These are phyloP conservation scores for Neonothopanus nambi DNA, from an alignment of 1,284 basidiomycete species.

Conservation along the genomic window DNA sequence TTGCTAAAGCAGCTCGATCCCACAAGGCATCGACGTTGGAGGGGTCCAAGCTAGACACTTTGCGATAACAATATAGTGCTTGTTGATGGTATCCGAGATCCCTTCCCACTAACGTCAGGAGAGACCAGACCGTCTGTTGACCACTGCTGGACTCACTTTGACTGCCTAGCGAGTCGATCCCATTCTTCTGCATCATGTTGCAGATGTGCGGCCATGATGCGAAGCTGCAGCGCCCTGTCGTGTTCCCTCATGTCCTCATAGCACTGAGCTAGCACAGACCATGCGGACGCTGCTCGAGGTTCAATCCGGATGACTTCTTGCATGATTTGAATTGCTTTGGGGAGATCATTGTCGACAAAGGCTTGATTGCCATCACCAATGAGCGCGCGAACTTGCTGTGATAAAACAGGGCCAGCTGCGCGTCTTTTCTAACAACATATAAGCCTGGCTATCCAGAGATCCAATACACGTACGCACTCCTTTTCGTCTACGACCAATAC, in stretches of 20 bases:
- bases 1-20: slow-evolving; percentile 86
- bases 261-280: slow-evolving; percentile 85
- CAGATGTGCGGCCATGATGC: slow-evolving; percentile 91
- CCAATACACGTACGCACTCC: slow-evolving; percentile 40
- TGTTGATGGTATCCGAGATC: slow-evolving; percentile 77
- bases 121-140: background rate
- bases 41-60: slow-evolving; percentile 80
- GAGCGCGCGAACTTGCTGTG: slow-evolving; percentile 79
- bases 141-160: slow-evolving; percentile 48
- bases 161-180: slow-evolving; percentile 77
- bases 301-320: slow-evolving; percentile 94
- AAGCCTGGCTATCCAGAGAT: background rate
- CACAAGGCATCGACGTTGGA: slow-evolving; percentile 85
- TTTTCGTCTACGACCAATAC: slow-evolving; percentile 58
- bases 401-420: slow-evolving; percentile 56
- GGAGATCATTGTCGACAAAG: slow-evolving; percentile 73
- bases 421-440: slow-evolving; percentile 33
- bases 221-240: slow-evolving; percentile 78
- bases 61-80: slow-evolving; percentile 89
- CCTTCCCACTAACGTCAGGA: slow-evolving; percentile 34
- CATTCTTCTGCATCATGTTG: slow-evolving; percentile 85
- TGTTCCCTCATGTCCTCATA: slow-evolving; percentile 70
- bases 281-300: slow-evolving; percentile 80
- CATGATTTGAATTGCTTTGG: slow-evolving; percentile 77
- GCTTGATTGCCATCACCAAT: slow-evolving; percentile 89